These are phyloP conservation scores for Monosporascus cannonballus DNA, from an alignment of 2,329 filamentous ascomycete genomes.

Conservation along the genomic window DNA sequence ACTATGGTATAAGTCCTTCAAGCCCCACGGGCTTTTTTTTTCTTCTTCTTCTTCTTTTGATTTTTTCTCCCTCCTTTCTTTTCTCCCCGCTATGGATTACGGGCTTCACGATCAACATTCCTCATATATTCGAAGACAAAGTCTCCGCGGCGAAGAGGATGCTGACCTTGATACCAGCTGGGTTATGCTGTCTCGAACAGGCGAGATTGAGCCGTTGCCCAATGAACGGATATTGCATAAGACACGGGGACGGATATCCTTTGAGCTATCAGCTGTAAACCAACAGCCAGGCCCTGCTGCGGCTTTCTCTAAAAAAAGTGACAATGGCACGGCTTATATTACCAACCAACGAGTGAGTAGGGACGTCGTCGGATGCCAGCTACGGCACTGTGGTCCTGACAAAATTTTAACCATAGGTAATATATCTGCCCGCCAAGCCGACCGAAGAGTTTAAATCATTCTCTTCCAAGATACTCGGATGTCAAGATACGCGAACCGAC, in stretches of 20 bases:
- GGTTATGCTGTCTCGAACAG: conserved; percentile 80
- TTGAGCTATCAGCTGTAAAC: conserved; percentile 67
- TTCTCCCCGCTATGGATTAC: conserved; percentile 25
- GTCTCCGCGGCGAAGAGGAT: conserved; percentile 31
- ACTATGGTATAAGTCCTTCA: no score
- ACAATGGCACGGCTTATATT: conserved; percentile 69
- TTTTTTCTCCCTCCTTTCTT: not conserved
- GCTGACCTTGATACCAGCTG: conserved; percentile 59
- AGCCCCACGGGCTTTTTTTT: not conserved
- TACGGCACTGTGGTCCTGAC: conserved; percentile 3
- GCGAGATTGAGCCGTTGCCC: conserved; percentile 76
- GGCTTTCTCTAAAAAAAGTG: conserved; percentile 64
- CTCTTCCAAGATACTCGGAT: conserved; percentile 78
- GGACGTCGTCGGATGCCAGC: conserved; percentile 3
- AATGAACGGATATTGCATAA: conserved; percentile 77
- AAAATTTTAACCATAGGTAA: conserved; percentile 49
- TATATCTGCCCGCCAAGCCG: conserved; percentile 74
- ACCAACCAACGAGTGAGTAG: conserved; percentile 74
- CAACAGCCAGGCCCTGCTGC: conserved; percentile 57
- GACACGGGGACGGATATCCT: conserved; percentile 70
- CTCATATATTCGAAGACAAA: conserved; percentile 35
- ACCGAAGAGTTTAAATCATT: conserved; percentile 76
- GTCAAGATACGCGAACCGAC: conserved; percentile 78
- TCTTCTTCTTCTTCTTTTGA: not conserved
- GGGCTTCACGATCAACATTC: conserved; percentile 38